A percentile compares a stretch with the other conserved stretches of the same genome.
Conservation (phyloP, 179 eudicot genomes). For the Sideroxylon spinosum region DNA sequence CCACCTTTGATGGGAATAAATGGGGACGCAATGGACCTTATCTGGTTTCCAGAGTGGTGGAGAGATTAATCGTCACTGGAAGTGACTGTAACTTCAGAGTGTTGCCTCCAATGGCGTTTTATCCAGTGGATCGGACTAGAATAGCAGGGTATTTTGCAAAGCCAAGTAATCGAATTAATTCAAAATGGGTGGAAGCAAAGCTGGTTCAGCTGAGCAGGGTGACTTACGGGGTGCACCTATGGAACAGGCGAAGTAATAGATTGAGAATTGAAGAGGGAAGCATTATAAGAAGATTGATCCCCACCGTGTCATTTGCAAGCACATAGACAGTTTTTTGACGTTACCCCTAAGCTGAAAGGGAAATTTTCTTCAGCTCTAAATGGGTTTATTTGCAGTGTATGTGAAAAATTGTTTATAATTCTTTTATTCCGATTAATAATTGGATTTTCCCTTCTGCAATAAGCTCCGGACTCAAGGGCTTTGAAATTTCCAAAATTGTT, state of each 20-base stretch:
- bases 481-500: not conserved
- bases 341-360: not conserved
- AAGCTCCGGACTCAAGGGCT: not conserved
- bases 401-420: not conserved
- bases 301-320: constrained; percentile 46
- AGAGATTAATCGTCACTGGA: constrained; percentile 5
- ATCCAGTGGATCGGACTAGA: constrained; percentile 43
- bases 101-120: constrained; percentile 42
- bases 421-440: not conserved
- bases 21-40: constrained; percentile 89
- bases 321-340: constrained; percentile 21
- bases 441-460: not conserved
- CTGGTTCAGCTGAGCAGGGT: constrained; percentile 22
- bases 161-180: constrained; percentile 16
- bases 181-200: constrained; percentile 35
- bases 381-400: not conserved
- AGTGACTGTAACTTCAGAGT: constrained; percentile 27
- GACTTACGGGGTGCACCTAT: constrained; percentile 61
- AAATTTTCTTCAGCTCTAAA: not conserved
- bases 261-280: constrained; percentile 55
- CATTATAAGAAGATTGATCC: constrained; percentile 41
- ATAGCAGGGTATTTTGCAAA: constrained; percentile 26
- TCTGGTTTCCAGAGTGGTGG: constrained; percentile 49
- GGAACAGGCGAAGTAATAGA: constrained; percentile 50
- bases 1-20: constrained; percentile 52